A percentile compares a stretch with the other conserved stretches of the same genome.
phyloP scores from a whole-genome alignment of 306 rosid genomes.

The Vigna radiata region DNA sequence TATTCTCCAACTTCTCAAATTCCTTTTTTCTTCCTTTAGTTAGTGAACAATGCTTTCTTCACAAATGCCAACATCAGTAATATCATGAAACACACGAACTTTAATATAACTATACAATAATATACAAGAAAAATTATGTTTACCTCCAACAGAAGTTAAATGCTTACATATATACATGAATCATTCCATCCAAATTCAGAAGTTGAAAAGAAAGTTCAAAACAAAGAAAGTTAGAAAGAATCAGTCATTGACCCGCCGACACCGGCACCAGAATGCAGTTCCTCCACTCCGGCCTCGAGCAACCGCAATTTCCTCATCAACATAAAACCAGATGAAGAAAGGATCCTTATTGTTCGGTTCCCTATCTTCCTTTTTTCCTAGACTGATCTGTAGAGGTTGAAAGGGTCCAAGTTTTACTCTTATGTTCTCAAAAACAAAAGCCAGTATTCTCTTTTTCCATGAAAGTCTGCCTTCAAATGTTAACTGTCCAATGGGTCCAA shows the following conservation, averaged over 20 bases:
- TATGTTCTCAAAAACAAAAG: constrained; percentile 74
- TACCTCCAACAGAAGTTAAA: constrained; percentile 27
- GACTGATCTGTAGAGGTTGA: constrained; percentile 73
- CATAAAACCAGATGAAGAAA: constrained; percentile 89
- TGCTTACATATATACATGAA: constrained; percentile 37
- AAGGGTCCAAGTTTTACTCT: constrained; percentile 82
- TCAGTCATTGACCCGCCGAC: constrained; percentile 61
- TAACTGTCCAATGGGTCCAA: constrained; percentile 86
- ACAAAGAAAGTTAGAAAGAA: not conserved
- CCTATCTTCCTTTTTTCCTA: constrained; percentile 76
- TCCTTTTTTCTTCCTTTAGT: not conserved
- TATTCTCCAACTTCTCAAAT: not conserved
- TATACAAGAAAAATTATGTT: constrained; percentile 8
- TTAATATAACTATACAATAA: constrained; percentile 18
- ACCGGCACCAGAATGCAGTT: constrained; percentile 92
- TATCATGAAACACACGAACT: constrained; percentile 28
- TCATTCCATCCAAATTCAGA: constrained; percentile 26
- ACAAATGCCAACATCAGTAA: not conserved
- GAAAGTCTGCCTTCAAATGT: constrained; percentile 91
- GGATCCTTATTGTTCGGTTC: constrained; percentile 85
- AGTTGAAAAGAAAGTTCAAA: not conserved
- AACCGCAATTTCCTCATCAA: constrained; percentile 94
- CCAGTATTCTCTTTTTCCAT: constrained; percentile 78
- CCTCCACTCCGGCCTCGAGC: constrained; percentile 95
- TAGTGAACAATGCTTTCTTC: constrained; percentile 15